Evolutionary conservation across 495 filamentous ascomycete genomes (phyloP).

Genomic region (Tuber brumale): DNA sequence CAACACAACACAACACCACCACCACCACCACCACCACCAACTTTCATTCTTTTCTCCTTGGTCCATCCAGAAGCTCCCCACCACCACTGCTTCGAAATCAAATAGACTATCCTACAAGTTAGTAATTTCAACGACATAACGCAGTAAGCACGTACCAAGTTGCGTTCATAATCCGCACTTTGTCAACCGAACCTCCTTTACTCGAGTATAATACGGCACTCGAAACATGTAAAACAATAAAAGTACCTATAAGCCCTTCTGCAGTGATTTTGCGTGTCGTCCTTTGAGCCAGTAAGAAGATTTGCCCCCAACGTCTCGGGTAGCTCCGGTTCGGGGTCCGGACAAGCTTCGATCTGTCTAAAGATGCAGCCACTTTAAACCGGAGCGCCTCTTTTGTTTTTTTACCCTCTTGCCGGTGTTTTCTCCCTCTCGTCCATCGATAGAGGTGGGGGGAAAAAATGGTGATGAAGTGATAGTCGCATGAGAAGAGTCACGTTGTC

Average conservation of each 20-base stretch:
- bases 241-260: not conserved
- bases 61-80: not conserved
- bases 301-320: not conserved
- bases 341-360: not conserved
- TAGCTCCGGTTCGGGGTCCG: not conserved
- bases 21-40: constrained; percentile 1
- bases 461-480: not conserved
- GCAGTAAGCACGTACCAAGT: not conserved
- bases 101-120: not conserved
- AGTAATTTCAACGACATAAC: not conserved
- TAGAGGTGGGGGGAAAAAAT: not conserved
- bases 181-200: not conserved
- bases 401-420: not conserved
- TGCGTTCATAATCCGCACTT: not conserved
- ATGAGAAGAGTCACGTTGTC: not conserved
- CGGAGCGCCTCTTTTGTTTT: not conserved
- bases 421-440: not conserved
- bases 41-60: not conserved
- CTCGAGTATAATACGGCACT: not conserved
- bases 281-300: not conserved
- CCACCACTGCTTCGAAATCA: not conserved
- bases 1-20: not conserved
- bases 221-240: not conserved
- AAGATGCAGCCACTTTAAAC: not conserved
- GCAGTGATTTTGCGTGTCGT: not conserved